Evolutionary conservation across 805 yeast species (phyloP).

Genomic region (Myxozyma melibiosi): DNA sequence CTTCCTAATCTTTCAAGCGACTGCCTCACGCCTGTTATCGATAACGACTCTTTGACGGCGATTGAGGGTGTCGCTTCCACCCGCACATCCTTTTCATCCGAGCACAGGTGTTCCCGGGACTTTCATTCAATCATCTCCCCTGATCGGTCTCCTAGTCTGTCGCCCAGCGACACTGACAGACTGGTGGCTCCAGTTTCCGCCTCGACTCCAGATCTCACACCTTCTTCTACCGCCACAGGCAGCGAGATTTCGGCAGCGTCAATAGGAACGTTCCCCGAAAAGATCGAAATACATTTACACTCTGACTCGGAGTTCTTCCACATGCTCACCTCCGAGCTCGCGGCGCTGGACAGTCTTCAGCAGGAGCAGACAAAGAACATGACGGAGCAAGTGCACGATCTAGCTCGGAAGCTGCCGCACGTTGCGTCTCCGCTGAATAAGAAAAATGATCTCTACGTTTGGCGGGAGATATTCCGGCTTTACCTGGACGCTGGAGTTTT

Average conservation of each 20-base stretch:
- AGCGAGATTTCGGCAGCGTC: background rate
- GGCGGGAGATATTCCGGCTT: slow-evolving; percentile 68
- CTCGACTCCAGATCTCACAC: background rate
- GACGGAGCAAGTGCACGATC: slow-evolving; percentile 47
- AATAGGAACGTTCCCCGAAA: slow-evolving; percentile 3
- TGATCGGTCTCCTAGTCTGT: background rate
- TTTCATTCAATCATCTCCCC: background rate
- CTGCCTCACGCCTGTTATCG: background rate
- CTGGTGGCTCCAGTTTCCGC: too few species aligned
- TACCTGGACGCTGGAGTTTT: slow-evolving; percentile 70
- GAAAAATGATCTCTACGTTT: slow-evolving; percentile 60
- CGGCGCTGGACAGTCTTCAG: slow-evolving; percentile 50
- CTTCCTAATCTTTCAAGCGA: slow-evolving; percentile 1
- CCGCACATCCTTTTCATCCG: too few species aligned
- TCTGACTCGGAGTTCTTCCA: slow-evolving; percentile 64
- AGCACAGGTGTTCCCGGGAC: slow-evolving; percentile 8
- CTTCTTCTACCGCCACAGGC: background rate
- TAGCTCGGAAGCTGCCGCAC: slow-evolving; percentile 47
- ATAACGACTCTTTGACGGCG: slow-evolving; percentile 5
- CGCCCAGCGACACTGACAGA: too few species aligned
- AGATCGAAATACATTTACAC: slow-evolving; percentile 48
- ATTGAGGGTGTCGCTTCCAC: background rate
- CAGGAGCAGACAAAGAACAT: slow-evolving; percentile 49
- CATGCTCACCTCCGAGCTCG: slow-evolving; percentile 58
- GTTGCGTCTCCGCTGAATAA: slow-evolving; percentile 47